These are phyloP conservation scores for Metschnikowia santaceciliae DNA, from an alignment of 805 yeast genomes.

Conservation along the genomic window DNA sequence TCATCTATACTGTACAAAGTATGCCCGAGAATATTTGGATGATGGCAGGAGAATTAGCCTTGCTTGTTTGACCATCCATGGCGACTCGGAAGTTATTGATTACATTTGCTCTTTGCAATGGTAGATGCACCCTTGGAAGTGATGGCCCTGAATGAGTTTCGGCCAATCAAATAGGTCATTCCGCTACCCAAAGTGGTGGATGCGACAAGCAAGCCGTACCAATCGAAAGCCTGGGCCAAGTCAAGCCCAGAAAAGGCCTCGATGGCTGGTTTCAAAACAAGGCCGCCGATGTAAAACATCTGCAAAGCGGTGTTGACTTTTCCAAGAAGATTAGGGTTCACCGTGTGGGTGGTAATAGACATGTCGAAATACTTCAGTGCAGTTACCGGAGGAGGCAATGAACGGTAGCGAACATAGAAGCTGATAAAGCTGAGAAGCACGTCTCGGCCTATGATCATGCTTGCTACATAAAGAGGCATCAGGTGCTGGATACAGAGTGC, in stretches of 20 bases:
- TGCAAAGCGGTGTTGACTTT: conserved; percentile 89
- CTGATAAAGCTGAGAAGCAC: conserved; percentile 68
- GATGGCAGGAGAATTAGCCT: conserved; percentile 3
- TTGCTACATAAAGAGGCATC: conserved; percentile 65
- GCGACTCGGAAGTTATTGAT: conserved; percentile 8
- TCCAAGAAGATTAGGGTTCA: conserved; percentile 81
- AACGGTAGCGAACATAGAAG: conserved; percentile 61
- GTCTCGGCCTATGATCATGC: conserved; percentile 81
- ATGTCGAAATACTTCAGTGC: conserved; percentile 72
- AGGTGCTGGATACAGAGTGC: conserved; percentile 64
- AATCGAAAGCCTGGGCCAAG: conserved; percentile 17
- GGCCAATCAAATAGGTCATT: conserved; percentile 66
- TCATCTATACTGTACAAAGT: conserved; percentile 10
- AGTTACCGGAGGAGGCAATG: conserved; percentile 75
- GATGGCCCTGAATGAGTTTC: conserved; percentile 54
- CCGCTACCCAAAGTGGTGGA: conserved; percentile 78
- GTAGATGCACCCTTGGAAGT: conserved; percentile 5
- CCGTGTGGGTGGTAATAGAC: conserved; percentile 72
- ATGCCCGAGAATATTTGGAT: conserved; percentile 2
- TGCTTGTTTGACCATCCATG: conserved; percentile 12
- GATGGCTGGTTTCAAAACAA: conserved; percentile 33
- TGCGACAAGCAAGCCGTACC: conserved; percentile 29
- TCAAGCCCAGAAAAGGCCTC: conserved; percentile 20
- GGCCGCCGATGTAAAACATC: conserved; percentile 74
- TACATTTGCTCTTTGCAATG: conserved; percentile 8